Percentiles rank a stretch among this genome's conserved stretches.
These are phyloP conservation scores for Citrus reticulata DNA, from an alignment of 345 rosid species.

Conservation along the genomic window DNA sequence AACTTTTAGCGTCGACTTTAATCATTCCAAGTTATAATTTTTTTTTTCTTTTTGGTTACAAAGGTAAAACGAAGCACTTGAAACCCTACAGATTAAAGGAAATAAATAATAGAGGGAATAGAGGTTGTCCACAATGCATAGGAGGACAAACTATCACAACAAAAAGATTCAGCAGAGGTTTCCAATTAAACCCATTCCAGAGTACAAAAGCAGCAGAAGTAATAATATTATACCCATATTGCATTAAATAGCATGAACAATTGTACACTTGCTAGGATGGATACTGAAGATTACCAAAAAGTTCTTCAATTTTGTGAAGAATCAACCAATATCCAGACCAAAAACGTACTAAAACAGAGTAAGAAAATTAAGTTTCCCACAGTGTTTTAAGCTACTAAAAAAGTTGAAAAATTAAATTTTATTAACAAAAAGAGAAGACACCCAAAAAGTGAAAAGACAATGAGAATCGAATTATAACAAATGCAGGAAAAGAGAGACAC, in stretches of 20 bases:
- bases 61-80: neutral
- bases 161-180: neutral
- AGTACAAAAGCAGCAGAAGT: neutral
- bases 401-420: neutral
- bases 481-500: neutral
- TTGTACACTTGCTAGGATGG: neutral
- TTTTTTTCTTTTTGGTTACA: neutral
- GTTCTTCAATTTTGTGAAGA: neutral
- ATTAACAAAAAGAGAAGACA: slow-evolving; percentile 2
- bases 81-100: neutral
- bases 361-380: neutral
- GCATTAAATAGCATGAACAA: neutral
- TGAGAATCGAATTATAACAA: neutral
- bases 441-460: neutral
- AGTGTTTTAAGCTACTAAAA: neutral
- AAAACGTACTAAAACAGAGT: neutral
- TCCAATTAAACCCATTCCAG: neutral
- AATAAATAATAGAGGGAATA: neutral
- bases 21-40: too few relatives aligned
- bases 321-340: neutral
- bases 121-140: neutral
- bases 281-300: neutral
- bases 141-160: neutral
- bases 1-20: neutral
- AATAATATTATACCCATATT: neutral